Evolutionary conservation across 208 protist genomes (phyloP).

Genomic region (Crithidia fasciculata): DNA sequence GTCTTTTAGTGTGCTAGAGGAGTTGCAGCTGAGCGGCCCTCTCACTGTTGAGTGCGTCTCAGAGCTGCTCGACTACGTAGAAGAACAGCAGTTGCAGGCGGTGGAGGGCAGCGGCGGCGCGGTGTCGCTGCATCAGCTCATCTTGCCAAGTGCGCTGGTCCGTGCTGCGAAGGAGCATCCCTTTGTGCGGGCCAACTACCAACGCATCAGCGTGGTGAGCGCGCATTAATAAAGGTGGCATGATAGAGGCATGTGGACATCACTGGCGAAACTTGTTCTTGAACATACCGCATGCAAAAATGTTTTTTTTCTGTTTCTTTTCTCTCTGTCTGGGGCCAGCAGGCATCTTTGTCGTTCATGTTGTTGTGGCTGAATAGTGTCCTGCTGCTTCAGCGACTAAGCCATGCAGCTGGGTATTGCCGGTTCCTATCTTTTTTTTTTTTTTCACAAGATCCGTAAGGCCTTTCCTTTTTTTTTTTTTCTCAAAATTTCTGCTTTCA

Average conservation of each 20-base stretch:
- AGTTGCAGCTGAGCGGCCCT: slow-evolving; percentile 73
- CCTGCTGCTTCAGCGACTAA: too few species aligned
- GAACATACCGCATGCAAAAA: not conserved
- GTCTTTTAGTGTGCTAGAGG: slow-evolving; percentile 37
- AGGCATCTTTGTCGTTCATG: too few species aligned
- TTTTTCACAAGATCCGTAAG: not conserved
- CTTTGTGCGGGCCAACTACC: slow-evolving; percentile 38
- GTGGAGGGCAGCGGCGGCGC: not conserved
- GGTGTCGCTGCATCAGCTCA: slow-evolving; percentile 21
- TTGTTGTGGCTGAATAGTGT: too few species aligned
- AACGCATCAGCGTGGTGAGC: slow-evolving; percentile 25
- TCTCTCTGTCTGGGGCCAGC: not conserved
- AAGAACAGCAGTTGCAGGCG: slow-evolving; percentile 36
- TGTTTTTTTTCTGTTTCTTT: not conserved
- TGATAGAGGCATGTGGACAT: too few species aligned
- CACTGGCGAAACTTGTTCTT: too few species aligned
- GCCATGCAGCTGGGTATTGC: too few species aligned
- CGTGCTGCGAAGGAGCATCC: slow-evolving; percentile 36
- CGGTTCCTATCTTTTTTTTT: too few species aligned
- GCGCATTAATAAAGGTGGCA: slow-evolving; percentile 4
- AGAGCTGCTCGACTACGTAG: slow-evolving; percentile 62
- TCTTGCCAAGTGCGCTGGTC: slow-evolving; percentile 40
- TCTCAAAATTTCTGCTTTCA: not conserved
- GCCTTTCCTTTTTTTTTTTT: slow-evolving; percentile 1
- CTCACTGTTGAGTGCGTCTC: slow-evolving; percentile 53